phyloP scores from a whole-genome alignment of 306 rosid species.

The Morella rubra region DNA sequence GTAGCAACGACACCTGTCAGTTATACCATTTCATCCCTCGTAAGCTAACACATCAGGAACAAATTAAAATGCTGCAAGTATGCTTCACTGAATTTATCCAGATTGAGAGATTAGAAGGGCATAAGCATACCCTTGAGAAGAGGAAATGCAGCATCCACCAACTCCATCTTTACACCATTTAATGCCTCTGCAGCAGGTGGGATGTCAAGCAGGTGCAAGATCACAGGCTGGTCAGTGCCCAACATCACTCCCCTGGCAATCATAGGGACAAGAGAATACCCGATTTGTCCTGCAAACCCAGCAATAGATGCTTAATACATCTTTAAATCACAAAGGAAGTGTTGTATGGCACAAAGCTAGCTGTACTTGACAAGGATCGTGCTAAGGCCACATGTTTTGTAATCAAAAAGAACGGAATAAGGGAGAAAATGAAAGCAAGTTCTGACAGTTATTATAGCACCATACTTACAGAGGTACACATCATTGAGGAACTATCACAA shows the following conservation, averaged over 20 bases:
- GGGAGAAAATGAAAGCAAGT: neutral
- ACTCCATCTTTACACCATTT: conserved; percentile 93
- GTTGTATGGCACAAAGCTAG: neutral
- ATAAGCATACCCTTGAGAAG: conserved; percentile 67
- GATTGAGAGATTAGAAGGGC: neutral
- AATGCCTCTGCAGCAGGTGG: conserved; percentile 87
- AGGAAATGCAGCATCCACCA: conserved; percentile 93
- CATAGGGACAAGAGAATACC: conserved; percentile 98
- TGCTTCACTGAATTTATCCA: neutral
- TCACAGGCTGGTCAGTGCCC: conserved; percentile 91
- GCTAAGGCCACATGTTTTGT: neutral
- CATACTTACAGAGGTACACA: neutral
- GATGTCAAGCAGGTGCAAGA: conserved; percentile 93
- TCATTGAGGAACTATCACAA: neutral
- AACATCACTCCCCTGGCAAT: conserved; percentile 96
- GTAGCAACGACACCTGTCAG: conserved; percentile 95
- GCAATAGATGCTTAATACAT: conserved; percentile 14
- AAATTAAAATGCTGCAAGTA: neutral
- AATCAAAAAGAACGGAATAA: neutral
- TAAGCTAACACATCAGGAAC: conserved; percentile 1
- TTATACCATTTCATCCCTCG: conserved; percentile 16
- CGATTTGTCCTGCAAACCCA: conserved; percentile 83
- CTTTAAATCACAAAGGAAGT: neutral
- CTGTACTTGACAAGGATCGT: neutral
- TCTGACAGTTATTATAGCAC: neutral